These are phyloP conservation scores for Piper longum DNA, from an alignment of 164 flowering plant genomes.

Conservation along the genomic window DNA sequence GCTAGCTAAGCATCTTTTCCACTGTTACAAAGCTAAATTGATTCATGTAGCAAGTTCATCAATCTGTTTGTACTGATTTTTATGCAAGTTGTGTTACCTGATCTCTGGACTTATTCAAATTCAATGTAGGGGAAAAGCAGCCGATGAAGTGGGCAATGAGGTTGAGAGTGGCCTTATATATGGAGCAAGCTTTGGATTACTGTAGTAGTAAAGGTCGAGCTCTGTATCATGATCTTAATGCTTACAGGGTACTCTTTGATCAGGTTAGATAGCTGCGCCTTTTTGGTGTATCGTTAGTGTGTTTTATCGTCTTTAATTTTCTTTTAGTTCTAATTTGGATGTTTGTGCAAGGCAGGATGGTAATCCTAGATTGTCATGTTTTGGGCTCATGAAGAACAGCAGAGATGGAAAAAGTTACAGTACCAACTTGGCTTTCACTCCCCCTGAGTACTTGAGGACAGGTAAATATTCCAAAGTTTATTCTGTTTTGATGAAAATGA, in stretches of 20 bases:
- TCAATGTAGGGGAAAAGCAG: conserved; percentile 59
- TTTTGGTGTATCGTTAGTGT: background rate
- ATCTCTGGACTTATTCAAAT: too few relatives aligned
- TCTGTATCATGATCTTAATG: conserved; percentile 88
- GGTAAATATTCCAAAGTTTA: conserved; percentile 14
- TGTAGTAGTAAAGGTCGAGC: conserved; percentile 83
- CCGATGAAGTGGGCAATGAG: conserved; percentile 99
- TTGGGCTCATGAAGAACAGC: conserved; percentile 57
- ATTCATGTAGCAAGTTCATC: too few relatives aligned
- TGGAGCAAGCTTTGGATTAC: conserved; percentile 79
- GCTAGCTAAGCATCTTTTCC: too few relatives aligned
- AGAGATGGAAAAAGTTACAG: conserved; percentile 55
- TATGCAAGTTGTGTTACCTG: too few relatives aligned
- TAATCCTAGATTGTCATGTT: conserved; percentile 58
- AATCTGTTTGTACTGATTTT: too few relatives aligned
- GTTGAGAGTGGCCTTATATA: conserved; percentile 70
- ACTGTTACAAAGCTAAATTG: too few relatives aligned
- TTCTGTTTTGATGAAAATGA: too few relatives aligned
- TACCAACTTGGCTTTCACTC: conserved; percentile 54
- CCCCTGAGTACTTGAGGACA: conserved; percentile 50
- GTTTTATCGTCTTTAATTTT: background rate
- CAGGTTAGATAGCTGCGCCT: conserved; percentile 16
- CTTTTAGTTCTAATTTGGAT: conserved; percentile 6
- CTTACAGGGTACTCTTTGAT: conserved; percentile 57
- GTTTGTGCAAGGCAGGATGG: conserved; percentile 28